Percentiles rank a stretch among this genome's conserved stretches.
Conservation (phyloP, 208 protist species). For the Leishmania arabica region DNA sequence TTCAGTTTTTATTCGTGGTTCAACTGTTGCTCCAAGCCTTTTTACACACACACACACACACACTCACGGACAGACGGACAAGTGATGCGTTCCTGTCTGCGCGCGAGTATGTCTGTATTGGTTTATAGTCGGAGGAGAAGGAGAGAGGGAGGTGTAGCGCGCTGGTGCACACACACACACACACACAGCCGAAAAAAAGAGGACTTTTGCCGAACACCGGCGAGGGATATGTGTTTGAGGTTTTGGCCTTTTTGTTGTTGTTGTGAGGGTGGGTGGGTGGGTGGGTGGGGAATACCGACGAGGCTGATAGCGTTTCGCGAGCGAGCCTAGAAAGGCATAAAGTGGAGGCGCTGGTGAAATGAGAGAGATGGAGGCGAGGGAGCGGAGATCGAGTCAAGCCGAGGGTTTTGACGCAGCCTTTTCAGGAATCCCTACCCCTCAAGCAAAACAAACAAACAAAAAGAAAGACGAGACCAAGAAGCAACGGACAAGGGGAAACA, state of each 20-base stretch:
- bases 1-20: conserved; percentile 2
- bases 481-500: neutral
- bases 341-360: neutral
- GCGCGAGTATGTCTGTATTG: neutral
- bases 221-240: neutral
- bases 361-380: neutral
- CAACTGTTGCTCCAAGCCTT: no score
- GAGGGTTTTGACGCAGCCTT: neutral
- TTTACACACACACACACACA: neutral
- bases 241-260: neutral
- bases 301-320: neutral
- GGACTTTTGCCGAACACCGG: neutral
- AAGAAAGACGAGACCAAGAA: neutral
- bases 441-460: neutral
- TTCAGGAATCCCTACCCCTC: neutral
- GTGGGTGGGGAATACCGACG: neutral
- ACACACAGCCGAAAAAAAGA: neutral
- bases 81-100: neutral
- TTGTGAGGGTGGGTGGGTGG: neutral
- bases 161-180: neutral
- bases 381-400: neutral
- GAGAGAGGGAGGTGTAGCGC: neutral
- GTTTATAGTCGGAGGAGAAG: neutral
- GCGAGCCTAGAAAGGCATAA: neutral
- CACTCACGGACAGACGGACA: neutral